These are phyloP conservation scores for Kitagawia praeruptora DNA, from an alignment of 129 eudicot species.

Conservation along the genomic window DNA sequence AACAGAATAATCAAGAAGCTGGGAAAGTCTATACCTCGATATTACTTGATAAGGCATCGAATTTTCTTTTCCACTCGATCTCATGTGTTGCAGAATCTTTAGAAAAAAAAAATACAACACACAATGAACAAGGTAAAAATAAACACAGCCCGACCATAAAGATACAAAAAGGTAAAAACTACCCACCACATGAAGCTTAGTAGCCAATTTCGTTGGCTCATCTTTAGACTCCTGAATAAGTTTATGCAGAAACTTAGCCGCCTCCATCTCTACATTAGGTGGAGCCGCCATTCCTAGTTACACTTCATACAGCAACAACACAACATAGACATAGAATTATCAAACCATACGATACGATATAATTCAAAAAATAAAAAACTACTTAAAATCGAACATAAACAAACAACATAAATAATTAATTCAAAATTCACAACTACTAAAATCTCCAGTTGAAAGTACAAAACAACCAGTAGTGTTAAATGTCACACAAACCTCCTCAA, in stretches of 20 bases:
- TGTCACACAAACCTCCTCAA: not conserved
- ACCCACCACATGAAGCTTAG: constrained; percentile 92
- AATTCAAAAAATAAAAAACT: no score
- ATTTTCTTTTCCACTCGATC: constrained; percentile 93
- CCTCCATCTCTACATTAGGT: constrained; percentile 86
- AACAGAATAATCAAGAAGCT: not conserved
- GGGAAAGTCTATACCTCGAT: constrained; percentile 52
- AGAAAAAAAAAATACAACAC: constrained; percentile 8
- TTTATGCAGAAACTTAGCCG: constrained; percentile 93
- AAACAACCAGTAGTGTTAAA: not conserved
- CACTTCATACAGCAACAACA: constrained; percentile 1
- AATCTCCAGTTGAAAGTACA: no score
- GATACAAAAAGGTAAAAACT: not conserved
- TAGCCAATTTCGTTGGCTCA: constrained; percentile 93
- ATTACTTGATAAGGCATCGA: constrained; percentile 98
- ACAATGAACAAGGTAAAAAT: constrained; percentile 1
- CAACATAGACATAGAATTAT: not conserved
- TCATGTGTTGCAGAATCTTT: constrained; percentile 94
- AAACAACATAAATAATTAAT: not conserved
- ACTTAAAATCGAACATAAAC: not conserved
- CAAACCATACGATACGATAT: not conserved
- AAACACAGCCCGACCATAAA: not conserved
- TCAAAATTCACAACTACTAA: not conserved
- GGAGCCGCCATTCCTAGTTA: constrained; percentile 47
- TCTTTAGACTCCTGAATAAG: constrained; percentile 95